Conservation (phyloP, 345 rosid genomes). For the Geranium rotundifolium region DNA sequence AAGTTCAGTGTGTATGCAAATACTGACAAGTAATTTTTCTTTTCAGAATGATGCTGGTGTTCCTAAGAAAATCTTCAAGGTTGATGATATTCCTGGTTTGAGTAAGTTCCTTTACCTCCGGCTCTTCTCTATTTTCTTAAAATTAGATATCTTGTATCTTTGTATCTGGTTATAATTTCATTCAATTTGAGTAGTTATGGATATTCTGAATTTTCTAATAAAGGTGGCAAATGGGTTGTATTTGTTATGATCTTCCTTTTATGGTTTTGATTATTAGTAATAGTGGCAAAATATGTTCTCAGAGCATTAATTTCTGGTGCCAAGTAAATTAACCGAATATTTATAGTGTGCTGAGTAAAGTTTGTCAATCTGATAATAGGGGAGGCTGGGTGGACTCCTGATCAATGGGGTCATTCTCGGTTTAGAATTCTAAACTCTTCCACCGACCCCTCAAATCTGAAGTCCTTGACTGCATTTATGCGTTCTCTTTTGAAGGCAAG, state of each 20-base stretch:
- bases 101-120: conserved; percentile 42
- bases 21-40: not conserved
- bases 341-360: too few species aligned
- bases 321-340: too few species aligned
- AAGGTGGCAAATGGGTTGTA: too few species aligned
- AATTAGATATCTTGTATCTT: too few species aligned
- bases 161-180: not conserved
- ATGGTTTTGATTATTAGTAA: too few species aligned
- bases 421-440: conserved; percentile 49
- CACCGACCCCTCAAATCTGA: conserved; percentile 56
- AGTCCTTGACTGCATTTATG: conserved; percentile 64
- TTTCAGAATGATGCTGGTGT: conserved; percentile 79
- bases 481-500: conserved; percentile 88
- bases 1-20: too few species aligned
- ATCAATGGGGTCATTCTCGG: conserved; percentile 89
- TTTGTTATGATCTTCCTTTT: too few species aligned
- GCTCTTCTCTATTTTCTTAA: too few species aligned
- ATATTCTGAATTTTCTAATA: too few species aligned
- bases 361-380: conserved; percentile 32
- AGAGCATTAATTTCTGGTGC: too few species aligned
- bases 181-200: too few species aligned
- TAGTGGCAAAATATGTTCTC: too few species aligned
- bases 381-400: conserved; percentile 97
- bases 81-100: conserved; percentile 87
- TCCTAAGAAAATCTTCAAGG: conserved; percentile 58